Evolutionary conservation across 805 yeast genomes (phyloP), one percentile per base, ranked within the genome.

Genomic region (Wickerhamomyces chaumierensis): DNA sequence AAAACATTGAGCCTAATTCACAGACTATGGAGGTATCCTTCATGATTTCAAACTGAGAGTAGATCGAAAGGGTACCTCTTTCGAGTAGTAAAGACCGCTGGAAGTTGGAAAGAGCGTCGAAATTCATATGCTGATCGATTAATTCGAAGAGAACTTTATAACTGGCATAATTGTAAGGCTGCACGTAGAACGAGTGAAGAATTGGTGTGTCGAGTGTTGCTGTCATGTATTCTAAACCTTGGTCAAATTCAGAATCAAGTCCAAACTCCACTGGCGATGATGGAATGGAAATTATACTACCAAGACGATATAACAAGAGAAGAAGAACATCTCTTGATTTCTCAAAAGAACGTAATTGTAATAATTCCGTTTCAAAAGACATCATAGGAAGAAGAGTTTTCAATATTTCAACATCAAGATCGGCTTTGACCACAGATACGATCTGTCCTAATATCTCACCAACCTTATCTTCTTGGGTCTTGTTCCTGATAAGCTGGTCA

Each of bases 121-220:
- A 39, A 23, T 45, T 48, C 25, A 42, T 36, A 39, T 53, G 52
- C 23, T 53, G 55, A 33, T 53, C 56, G 36, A 52, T 42, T 5
- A 47, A 36, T 33, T 53, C 58, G 43, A 53, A 49, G 2, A 47
- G 20, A 5, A 52, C 42, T 38, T 48, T 47, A 37, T 42, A 52
- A 25, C 53, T 40, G 3, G 53, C 49, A 20, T 38, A 33, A 3
- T n/a, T n/a, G n/a, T 31, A 41, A 1, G 55, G 45, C 7, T 42
- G 29, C 13, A 42, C 43, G 17, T 7, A 9, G 9, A 53, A 32
- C 1, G 47, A 48, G 18, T 31, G 39, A 0, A 45, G n/a, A 33
- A 49, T 31, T 15, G 18, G 33, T 31, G 33, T 6, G 14, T 31
- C 33, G 5, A 31, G 15, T 8, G 33, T 17, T 8, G 17, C 33